Conservation (phyloP, 495 filamentous ascomycete genomes). For the Aspergillus panamensis region DNA sequence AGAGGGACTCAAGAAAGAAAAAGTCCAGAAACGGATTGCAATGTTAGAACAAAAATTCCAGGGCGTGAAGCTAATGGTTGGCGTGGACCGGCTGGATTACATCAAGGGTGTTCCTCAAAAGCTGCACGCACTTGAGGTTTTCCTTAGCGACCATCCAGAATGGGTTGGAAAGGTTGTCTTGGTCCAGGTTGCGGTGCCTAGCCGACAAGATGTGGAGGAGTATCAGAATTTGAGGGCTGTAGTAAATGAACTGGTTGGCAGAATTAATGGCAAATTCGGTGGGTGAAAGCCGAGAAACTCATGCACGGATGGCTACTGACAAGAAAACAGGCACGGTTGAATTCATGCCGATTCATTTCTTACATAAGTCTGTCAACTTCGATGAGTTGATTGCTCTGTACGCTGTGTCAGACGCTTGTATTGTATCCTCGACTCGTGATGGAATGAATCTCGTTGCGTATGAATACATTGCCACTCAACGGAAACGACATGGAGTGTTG, state of each 20-base stretch:
- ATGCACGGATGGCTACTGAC: slow-evolving; percentile 17
- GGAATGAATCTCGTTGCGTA: slow-evolving; percentile 99
- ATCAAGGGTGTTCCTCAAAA: slow-evolving; percentile 99
- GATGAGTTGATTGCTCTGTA: slow-evolving; percentile 93
- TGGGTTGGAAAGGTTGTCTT: slow-evolving; percentile 98
- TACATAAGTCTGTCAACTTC: slow-evolving; percentile 90
- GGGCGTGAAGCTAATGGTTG: slow-evolving; percentile 93
- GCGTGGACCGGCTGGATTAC: slow-evolving; percentile 93
- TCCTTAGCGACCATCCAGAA: slow-evolving; percentile 93
- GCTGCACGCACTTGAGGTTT: slow-evolving; percentile 90
- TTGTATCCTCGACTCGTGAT: slow-evolving; percentile 94
- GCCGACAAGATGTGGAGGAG: slow-evolving; percentile 91
- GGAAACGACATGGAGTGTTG: slow-evolving; percentile 83
- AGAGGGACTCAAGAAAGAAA: slow-evolving; percentile 77
- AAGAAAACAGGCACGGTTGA: slow-evolving; percentile 69
- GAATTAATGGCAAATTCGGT: slow-evolving; percentile 94
- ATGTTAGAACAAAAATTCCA: slow-evolving; percentile 86
- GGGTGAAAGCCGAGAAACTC: slow-evolving; percentile 14
- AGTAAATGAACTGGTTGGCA: slow-evolving; percentile 90
- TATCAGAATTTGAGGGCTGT: slow-evolving; percentile 93
- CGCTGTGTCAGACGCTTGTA: slow-evolving; percentile 87
- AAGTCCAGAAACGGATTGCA: slow-evolving; percentile 83
- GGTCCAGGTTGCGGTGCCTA: slow-evolving; percentile 93
- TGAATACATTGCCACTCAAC: slow-evolving; percentile 93
- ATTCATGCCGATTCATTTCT: slow-evolving; percentile 97